Percentiles rank a stretch among this genome's conserved stretches.
These are phyloP conservation scores for Oenanthe sinensis DNA, from an alignment of 129 eudicot species.

Conservation along the genomic window DNA sequence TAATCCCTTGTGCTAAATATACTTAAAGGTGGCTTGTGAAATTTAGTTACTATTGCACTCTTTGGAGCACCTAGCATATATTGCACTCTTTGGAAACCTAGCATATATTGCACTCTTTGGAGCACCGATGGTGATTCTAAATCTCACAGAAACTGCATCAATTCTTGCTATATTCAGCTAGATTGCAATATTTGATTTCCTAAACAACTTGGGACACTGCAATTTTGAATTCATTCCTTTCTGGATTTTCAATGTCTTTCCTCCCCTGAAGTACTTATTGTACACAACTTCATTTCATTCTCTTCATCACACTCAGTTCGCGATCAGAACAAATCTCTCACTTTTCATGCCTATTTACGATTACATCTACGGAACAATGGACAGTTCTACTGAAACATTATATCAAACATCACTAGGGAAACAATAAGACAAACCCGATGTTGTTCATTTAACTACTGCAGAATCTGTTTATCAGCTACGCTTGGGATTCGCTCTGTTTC, in stretches of 20 bases:
- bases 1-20: not conserved
- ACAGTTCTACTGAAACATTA: not conserved
- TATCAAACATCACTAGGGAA: not conserved
- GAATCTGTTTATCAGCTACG: constrained; percentile 3
- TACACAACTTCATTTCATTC: constrained; percentile 10
- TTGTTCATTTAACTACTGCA: constrained; percentile 3
- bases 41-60: not conserved
- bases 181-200: not conserved
- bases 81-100: constrained; percentile 5
- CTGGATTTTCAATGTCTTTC: not conserved
- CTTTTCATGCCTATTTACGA: not conserved
- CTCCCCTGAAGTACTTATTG: constrained; percentile 1
- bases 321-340: constrained; percentile 9
- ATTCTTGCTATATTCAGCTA: not conserved
- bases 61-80: constrained; percentile 4
- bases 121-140: not conserved
- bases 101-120: constrained; percentile 5
- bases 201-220: constrained; percentile 9
- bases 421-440: not conserved
- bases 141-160: constrained; percentile 2
- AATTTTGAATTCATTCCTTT: constrained; percentile 4
- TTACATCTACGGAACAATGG: not conserved
- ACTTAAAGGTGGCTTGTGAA: too few species aligned
- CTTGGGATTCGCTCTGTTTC: constrained; percentile 9
- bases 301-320: constrained; percentile 13